A percentile compares a stretch with the other conserved stretches of the same genome.
phyloP scores from a whole-genome alignment of 371 early-diverging fungal genomes.

The Dichotomocladium elegans region DNA sequence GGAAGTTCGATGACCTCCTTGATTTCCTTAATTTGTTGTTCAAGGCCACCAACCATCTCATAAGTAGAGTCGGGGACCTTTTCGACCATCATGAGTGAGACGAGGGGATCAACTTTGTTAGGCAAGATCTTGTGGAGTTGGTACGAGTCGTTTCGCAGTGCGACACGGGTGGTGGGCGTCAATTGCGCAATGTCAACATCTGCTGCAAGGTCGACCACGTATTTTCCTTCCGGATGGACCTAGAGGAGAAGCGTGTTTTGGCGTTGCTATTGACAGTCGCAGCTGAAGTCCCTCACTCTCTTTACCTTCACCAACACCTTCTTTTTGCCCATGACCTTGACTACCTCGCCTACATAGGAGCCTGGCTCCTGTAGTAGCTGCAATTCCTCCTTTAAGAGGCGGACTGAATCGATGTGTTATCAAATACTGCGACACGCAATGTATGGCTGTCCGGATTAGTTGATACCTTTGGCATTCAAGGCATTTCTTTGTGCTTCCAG shows the following conservation, averaged over 20 bases:
- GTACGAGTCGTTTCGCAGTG: conserved; percentile 96
- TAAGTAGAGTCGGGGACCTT: conserved; percentile 99
- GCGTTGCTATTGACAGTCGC: neutral
- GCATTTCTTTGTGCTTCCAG: conserved; percentile 98
- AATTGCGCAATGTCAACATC: conserved; percentile 91
- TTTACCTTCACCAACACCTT: conserved; percentile 96
- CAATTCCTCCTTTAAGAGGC: conserved; percentile 97
- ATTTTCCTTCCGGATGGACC: conserved; percentile 99
- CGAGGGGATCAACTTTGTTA: conserved; percentile 99
- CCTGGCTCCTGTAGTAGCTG: conserved; percentile 97
- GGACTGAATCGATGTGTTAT: conserved; percentile 57
- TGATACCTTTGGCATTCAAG: conserved; percentile 89
- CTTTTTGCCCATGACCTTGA: conserved; percentile 99
- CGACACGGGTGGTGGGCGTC: conserved; percentile 96
- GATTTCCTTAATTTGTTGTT: conserved; percentile 99
- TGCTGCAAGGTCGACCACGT: conserved; percentile 93
- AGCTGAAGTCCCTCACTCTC: neutral
- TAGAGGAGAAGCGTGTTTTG: conserved; percentile 5
- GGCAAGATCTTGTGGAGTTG: conserved; percentile 99
- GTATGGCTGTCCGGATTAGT: neutral
- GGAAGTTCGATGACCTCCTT: conserved; percentile 99
- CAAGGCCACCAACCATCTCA: conserved; percentile 99
- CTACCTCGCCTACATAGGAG: conserved; percentile 97
- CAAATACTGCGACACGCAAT: neutral
- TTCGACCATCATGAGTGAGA: conserved; percentile 99